These are phyloP conservation scores for Coemansia guatemalensis DNA, from an alignment of 192 early-diverging fungal species.

Conservation along the genomic window DNA sequence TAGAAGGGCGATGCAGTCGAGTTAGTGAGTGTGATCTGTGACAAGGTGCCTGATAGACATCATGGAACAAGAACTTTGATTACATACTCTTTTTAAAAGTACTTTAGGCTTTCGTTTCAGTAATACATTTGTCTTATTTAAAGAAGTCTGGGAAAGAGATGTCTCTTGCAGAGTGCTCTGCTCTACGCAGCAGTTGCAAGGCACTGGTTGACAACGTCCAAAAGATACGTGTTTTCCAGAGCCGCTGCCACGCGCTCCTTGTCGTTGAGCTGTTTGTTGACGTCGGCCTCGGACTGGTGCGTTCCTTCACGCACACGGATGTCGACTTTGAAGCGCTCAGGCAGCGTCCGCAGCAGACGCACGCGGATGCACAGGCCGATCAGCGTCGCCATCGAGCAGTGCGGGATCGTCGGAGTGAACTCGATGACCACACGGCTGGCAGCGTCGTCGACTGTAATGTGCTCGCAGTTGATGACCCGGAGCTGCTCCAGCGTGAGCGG, in stretches of 20 bases:
- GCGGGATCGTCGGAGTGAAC: constrained; percentile 97
- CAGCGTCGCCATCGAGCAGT: constrained; percentile 98
- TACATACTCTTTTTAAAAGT: too few species aligned
- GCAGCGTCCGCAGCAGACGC: constrained; percentile 79
- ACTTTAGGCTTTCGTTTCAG: too few species aligned
- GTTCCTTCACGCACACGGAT: constrained; percentile 89
- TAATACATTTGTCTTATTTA: too few species aligned
- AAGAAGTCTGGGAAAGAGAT: not conserved
- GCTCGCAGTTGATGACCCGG: constrained; percentile 86
- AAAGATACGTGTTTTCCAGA: constrained; percentile 88
- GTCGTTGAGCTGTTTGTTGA: constrained; percentile 99
- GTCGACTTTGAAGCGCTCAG: constrained; percentile 92
- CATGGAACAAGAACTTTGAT: too few species aligned
- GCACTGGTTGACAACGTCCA: constrained; percentile 95
- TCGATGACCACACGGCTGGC: constrained; percentile 70
- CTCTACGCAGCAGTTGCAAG: constrained; percentile 56
- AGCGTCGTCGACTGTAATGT: constrained; percentile 76
- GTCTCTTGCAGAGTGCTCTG: not conserved
- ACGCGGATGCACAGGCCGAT: constrained; percentile 98
- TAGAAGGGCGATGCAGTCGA: too few species aligned
- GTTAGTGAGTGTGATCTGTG: too few species aligned
- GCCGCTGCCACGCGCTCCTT: constrained; percentile 99
- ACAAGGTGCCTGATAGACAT: too few species aligned
- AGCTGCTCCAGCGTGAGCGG: constrained; percentile 97
- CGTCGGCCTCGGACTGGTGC: constrained; percentile 92